Conservation (phyloP, 164 flowering plant species). For the Pachysandra terminalis region DNA sequence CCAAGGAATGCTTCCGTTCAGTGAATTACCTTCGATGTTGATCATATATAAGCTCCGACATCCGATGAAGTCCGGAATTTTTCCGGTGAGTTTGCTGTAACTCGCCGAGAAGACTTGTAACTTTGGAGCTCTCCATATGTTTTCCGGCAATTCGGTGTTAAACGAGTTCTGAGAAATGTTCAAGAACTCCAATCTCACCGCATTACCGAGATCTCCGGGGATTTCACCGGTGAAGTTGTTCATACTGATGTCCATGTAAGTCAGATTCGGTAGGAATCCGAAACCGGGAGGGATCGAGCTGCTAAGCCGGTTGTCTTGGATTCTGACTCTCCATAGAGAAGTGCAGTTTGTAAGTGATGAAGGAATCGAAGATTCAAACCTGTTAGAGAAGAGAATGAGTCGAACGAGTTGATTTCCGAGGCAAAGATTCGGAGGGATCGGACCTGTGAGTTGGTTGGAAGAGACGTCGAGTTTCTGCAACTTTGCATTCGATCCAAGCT, state of each 20-base stretch:
- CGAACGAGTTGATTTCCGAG: slow-evolving; percentile 47
- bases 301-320: slow-evolving; percentile 54
- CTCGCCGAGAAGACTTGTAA: slow-evolving; percentile 70
- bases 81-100: slow-evolving; percentile 38
- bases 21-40: slow-evolving; percentile 57
- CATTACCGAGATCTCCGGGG: slow-evolving; percentile 59
- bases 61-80: slow-evolving; percentile 68
- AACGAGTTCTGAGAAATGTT: slow-evolving; percentile 64
- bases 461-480: slow-evolving; percentile 65
- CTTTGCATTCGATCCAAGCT: slow-evolving; percentile 58
- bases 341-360: slow-evolving; percentile 51
- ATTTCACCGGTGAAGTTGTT: slow-evolving; percentile 66
- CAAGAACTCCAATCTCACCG: slow-evolving; percentile 39
- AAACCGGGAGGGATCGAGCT: slow-evolving; percentile 76
- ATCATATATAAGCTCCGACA: slow-evolving; percentile 67
- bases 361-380: slow-evolving; percentile 45
- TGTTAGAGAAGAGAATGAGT: slow-evolving; percentile 77
- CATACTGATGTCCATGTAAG: slow-evolving; percentile 64
- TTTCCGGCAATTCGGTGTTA: slow-evolving; percentile 38
- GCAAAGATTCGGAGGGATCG: slow-evolving; percentile 71
- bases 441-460: slow-evolving; percentile 63
- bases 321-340: slow-evolving; percentile 51
- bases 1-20: slow-evolving; percentile 73
- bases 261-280: slow-evolving; percentile 49
- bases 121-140: slow-evolving; percentile 66